A percentile compares a stretch with the other conserved stretches of the same genome.
Conservation (phyloP, 108 stramenopile species). For the Stephanodiscus triporus region DNA sequence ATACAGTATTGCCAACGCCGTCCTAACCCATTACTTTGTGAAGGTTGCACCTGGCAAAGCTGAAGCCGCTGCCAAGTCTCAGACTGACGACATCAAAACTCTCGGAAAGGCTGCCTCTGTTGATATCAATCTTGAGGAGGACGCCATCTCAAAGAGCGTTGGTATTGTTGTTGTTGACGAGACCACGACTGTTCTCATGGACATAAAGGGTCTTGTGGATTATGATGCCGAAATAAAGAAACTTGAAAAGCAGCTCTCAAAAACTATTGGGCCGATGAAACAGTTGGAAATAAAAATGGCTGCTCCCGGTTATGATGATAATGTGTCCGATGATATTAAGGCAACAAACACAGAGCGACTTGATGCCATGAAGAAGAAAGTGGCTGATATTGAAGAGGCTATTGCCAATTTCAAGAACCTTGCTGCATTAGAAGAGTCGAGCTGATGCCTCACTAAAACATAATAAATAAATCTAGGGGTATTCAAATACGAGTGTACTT, state of each 20-base stretch:
- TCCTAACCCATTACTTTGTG: slow-evolving; percentile 83
- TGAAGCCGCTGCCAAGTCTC: slow-evolving; percentile 48
- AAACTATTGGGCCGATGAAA: slow-evolving; percentile 56
- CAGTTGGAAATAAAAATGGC: slow-evolving; percentile 74
- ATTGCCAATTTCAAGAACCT: slow-evolving; percentile 84
- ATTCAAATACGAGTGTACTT: too few relatives aligned
- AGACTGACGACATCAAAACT: slow-evolving; percentile 80
- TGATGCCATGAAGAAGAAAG: slow-evolving; percentile 74
- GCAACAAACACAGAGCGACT: slow-evolving; percentile 68
- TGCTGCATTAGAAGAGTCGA: slow-evolving; percentile 54
- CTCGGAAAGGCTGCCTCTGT: slow-evolving; percentile 77
- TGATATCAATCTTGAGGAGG: slow-evolving; percentile 64
- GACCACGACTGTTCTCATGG: slow-evolving; percentile 84
- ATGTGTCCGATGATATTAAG: slow-evolving; percentile 73
- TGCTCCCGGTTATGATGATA: slow-evolving; percentile 74
- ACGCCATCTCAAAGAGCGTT: slow-evolving; percentile 67
- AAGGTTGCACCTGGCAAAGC: slow-evolving; percentile 61
- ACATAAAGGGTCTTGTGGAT: slow-evolving; percentile 96
- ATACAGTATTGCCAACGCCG: slow-evolving; percentile 87
- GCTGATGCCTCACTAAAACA: background rate
- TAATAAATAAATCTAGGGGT: background rate
- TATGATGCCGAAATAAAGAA: slow-evolving; percentile 91
- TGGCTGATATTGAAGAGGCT: slow-evolving; percentile 73
- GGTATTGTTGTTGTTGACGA: slow-evolving; percentile 87
- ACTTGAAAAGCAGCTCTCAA: slow-evolving; percentile 77